Evolutionary conservation across 345 rosid species (phyloP).

Genomic region (Iberis pinnata): DNA sequence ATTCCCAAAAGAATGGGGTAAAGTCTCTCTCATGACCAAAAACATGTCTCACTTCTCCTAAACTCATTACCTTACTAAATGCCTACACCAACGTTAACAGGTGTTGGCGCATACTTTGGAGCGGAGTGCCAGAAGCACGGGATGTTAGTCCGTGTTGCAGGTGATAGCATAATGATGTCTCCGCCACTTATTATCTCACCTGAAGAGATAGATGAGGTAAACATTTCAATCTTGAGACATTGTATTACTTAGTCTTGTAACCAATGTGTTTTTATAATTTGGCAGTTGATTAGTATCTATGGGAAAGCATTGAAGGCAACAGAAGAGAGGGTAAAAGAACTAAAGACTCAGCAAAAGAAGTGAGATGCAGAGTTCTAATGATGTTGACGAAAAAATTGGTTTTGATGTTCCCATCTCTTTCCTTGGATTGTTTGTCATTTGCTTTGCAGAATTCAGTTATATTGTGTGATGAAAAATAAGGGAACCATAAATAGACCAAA

Average conservation of each 20-base stretch:
- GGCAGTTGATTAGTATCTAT: conserved; percentile 60
- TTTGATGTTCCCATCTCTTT: conserved; percentile 4
- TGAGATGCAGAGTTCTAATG: conserved; percentile 14
- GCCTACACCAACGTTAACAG: conserved; percentile 28
- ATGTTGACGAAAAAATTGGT: conserved; percentile 30
- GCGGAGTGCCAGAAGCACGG: conserved; percentile 75
- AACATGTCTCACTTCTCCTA: not conserved
- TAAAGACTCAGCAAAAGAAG: conserved; percentile 56
- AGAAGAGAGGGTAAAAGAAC: conserved; percentile 74
- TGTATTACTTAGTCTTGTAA: not conserved
- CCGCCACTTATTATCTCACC: conserved; percentile 67
- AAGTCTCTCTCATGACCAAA: conserved; percentile 11
- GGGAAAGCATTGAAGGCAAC: conserved; percentile 76
- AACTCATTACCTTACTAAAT: not conserved
- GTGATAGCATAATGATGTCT: conserved; percentile 88
- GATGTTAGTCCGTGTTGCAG: conserved; percentile 81
- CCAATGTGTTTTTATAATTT: not conserved
- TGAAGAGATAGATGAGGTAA: conserved; percentile 77
- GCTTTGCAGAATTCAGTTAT: conserved; percentile 7
- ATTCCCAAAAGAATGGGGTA: conserved; percentile 97
- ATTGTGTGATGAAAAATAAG: conserved; percentile 19
- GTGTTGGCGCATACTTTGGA: conserved; percentile 81
- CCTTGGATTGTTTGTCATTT: not conserved
- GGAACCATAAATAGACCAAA: not conserved
- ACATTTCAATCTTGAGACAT: not conserved